These are phyloP conservation scores for Carex kokanica DNA, from an alignment of 176 grass and related monocot species.

Conservation along the genomic window DNA sequence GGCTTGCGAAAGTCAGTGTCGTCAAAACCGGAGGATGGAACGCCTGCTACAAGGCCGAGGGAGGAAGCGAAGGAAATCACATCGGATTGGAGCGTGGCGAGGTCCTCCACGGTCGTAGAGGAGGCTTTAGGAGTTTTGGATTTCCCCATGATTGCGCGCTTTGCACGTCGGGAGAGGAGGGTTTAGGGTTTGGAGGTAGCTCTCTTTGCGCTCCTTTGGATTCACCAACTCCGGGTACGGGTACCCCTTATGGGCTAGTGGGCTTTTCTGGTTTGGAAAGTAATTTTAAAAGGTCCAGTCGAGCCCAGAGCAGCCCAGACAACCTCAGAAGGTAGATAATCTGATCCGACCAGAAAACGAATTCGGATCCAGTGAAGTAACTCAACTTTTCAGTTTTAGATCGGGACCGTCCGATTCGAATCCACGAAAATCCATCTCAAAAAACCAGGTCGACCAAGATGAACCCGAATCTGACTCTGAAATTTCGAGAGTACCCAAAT, in stretches of 20 bases:
- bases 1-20: conserved; percentile 88
- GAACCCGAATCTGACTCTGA: not conserved
- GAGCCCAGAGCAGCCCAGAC: not conserved
- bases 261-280: not conserved
- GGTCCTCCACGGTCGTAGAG: conserved; percentile 26
- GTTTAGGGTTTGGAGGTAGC: not conserved
- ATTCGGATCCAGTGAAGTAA: too few species aligned
- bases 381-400: too few species aligned
- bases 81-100: conserved; percentile 69
- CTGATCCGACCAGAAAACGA: not conserved
- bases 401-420: too few species aligned
- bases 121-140: conserved; percentile 29
- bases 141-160: conserved; percentile 25
- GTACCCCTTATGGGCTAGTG: not conserved
- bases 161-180: not conserved
- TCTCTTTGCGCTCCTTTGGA: too few species aligned
- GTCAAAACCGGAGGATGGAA: conserved; percentile 60
- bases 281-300: not conserved
- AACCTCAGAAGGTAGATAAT: not conserved
- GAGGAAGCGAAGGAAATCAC: conserved; percentile 84
- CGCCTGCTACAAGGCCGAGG: conserved; percentile 46
- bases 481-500: too few species aligned
- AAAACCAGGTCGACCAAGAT: not conserved
- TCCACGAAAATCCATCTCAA: too few species aligned
- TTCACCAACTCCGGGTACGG: too few species aligned